Conservation (phyloP, 75 land plant species). For the Ceratopteris richardii region DNA sequence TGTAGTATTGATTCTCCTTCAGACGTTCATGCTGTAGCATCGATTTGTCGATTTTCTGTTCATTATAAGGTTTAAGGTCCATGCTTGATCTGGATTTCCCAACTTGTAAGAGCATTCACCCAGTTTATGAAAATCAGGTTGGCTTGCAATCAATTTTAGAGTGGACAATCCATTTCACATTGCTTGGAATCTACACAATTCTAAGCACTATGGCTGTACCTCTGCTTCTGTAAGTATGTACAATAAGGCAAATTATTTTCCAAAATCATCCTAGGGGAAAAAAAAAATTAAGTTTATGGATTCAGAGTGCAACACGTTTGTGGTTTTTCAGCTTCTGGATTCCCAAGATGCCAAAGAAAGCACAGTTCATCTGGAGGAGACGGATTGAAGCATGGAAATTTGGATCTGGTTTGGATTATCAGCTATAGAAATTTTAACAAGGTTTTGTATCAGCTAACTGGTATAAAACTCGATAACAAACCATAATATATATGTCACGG, state of each 20-base stretch:
- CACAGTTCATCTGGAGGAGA: slow-evolving; percentile 35
- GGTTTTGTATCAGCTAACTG: too few relatives aligned
- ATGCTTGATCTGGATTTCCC: neutral
- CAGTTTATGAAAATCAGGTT: slow-evolving; percentile 37
- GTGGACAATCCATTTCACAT: slow-evolving; percentile 70
- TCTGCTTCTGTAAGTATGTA: slow-evolving; percentile 40
- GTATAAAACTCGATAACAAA: too few relatives aligned
- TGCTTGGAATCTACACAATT: slow-evolving; percentile 67
- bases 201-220: slow-evolving; percentile 54
- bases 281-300: neutral
- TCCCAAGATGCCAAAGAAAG: slow-evolving; percentile 26
- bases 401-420: slow-evolving; percentile 60
- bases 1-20: too few relatives aligned
- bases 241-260: too few relatives aligned
- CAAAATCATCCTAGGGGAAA: too few relatives aligned
- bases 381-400: slow-evolving; percentile 56
- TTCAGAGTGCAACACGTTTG: neutral
- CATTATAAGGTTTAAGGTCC: neutral
- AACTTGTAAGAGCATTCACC: neutral
- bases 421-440: slow-evolving; percentile 12
- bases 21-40: neutral
- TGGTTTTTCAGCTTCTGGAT: slow-evolving; percentile 21
- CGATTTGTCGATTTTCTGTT: neutral
- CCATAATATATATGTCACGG: too few relatives aligned
- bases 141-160: slow-evolving; percentile 55